phyloP scores from a whole-genome alignment of 2,329 filamentous ascomycete species.

The Calonectria leucothoes region DNA sequence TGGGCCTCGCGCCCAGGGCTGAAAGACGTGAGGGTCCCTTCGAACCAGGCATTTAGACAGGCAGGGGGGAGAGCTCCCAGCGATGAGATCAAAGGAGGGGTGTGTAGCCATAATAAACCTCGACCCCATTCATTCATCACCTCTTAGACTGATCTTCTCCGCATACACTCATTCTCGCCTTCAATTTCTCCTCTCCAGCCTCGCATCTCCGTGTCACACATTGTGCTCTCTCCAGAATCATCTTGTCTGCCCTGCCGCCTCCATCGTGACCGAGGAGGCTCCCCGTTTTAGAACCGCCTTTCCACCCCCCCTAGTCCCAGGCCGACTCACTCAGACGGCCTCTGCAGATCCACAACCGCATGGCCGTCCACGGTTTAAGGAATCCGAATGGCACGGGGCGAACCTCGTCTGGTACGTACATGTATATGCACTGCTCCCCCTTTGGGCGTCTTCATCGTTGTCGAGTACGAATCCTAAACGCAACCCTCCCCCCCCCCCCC shows the following conservation, averaged over 20 bases:
- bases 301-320: slow-evolving; percentile 26
- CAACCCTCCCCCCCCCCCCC: background rate
- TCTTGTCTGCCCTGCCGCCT: slow-evolving; percentile 36
- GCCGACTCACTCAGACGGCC: slow-evolving; percentile 34
- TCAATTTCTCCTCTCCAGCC: background rate
- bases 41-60: slow-evolving; percentile 11
- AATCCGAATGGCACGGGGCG: slow-evolving; percentile 29
- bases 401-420: slow-evolving; percentile 23
- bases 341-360: slow-evolving; percentile 35
- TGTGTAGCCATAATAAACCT: slow-evolving; percentile 13
- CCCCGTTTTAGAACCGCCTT: slow-evolving; percentile 14
- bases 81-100: slow-evolving; percentile 1
- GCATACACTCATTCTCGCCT: background rate
- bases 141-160: background rate
- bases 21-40: slow-evolving; percentile 10
- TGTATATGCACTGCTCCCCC: slow-evolving; percentile 34
- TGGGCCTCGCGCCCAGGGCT: slow-evolving; percentile 23
- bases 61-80: slow-evolving; percentile 3
- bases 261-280: background rate
- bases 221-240: slow-evolving; percentile 2
- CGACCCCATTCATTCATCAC: background rate
- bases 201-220: slow-evolving; percentile 8
- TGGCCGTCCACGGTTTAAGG: slow-evolving; percentile 30
- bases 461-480: slow-evolving; percentile 2
- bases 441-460: slow-evolving; percentile 16